Percentiles rank a stretch among this genome's conserved stretches.
Conservation (phyloP, 179 eudicot species). For the Corrigiola litoralis region DNA sequence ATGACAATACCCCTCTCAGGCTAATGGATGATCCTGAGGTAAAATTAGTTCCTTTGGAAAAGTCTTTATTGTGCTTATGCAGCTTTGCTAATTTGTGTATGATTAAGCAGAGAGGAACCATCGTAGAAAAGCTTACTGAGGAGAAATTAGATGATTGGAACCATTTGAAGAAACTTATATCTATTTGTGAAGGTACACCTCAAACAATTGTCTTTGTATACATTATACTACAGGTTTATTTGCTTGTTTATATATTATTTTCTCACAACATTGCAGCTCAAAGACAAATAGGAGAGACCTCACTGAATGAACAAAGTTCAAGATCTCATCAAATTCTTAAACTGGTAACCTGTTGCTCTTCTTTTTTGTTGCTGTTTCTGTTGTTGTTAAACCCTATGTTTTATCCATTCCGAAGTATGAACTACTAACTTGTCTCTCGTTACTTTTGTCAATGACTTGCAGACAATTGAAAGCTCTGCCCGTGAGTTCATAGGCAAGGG, state of each 20-base stretch:
- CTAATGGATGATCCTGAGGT: conserved; percentile 89
- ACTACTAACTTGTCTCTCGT: background rate
- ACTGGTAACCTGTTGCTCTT: conserved; percentile 45
- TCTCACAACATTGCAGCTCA: conserved; percentile 48
- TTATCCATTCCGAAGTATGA: background rate
- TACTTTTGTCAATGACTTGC: conserved; percentile 21
- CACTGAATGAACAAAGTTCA: conserved; percentile 87
- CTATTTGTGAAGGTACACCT: conserved; percentile 96
- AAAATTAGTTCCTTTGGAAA: conserved; percentile 17
- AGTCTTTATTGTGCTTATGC: too few relatives aligned
- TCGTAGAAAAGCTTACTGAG: conserved; percentile 85
- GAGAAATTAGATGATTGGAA: conserved; percentile 67
- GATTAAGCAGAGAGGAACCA: conserved; percentile 64
- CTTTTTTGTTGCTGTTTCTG: background rate
- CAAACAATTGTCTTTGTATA: background rate
- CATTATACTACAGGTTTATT: background rate
- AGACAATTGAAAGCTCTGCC: conserved; percentile 95
- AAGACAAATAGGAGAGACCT: conserved; percentile 86
- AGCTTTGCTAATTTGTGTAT: conserved; percentile 16
- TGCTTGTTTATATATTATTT: background rate
- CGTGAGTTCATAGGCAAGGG: conserved; percentile 85
- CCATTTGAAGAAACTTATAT: conserved; percentile 78
- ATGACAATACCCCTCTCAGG: conserved; percentile 67
- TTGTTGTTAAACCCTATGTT: background rate
- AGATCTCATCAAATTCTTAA: conserved; percentile 95